These are phyloP conservation scores for Amborella trichopoda DNA, from an alignment of 164 flowering plant genomes.

Conservation along the genomic window DNA sequence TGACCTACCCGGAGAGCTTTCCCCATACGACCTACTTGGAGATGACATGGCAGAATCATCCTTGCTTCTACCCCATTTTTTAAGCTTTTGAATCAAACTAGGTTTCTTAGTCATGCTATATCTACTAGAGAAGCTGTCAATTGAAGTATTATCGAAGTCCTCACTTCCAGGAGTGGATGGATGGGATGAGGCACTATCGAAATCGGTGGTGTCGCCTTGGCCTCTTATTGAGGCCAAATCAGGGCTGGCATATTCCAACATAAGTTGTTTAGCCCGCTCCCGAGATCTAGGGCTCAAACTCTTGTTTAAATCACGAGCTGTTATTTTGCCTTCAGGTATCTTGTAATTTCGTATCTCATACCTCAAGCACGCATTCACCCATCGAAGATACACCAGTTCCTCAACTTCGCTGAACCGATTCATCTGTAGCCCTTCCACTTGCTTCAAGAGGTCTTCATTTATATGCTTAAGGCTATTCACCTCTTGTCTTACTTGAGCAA, in stretches of 20 bases:
- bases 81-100: conserved; percentile 73
- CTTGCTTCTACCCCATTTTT: conserved; percentile 83
- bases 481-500: conserved; percentile 67
- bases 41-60: conserved; percentile 70
- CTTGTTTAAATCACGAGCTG: conserved; percentile 91
- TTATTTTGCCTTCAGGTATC: conserved; percentile 60
- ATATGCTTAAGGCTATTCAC: conserved; percentile 52
- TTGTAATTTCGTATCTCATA: conserved; percentile 82
- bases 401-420: conserved; percentile 96
- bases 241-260: conserved; percentile 92
- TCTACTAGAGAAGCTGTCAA: conserved; percentile 72
- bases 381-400: conserved; percentile 92
- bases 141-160: conserved; percentile 80
- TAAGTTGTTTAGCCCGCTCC: conserved; percentile 75
- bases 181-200: conserved; percentile 75
- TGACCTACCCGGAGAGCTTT: conserved; percentile 52
- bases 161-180: conserved; percentile 93
- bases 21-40: conserved; percentile 67
- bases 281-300: conserved; percentile 82
- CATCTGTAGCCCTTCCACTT: conserved; percentile 97
- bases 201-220: conserved; percentile 73
- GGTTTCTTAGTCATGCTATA: conserved; percentile 71
- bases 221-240: conserved; percentile 42
- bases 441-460: conserved; percentile 81
- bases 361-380: conserved; percentile 97